A percentile compares a stretch with the other conserved stretches of the same genome.
Conservation (phyloP, 768 basidiomycete species). For the Dacryopinax spathularia region DNA sequence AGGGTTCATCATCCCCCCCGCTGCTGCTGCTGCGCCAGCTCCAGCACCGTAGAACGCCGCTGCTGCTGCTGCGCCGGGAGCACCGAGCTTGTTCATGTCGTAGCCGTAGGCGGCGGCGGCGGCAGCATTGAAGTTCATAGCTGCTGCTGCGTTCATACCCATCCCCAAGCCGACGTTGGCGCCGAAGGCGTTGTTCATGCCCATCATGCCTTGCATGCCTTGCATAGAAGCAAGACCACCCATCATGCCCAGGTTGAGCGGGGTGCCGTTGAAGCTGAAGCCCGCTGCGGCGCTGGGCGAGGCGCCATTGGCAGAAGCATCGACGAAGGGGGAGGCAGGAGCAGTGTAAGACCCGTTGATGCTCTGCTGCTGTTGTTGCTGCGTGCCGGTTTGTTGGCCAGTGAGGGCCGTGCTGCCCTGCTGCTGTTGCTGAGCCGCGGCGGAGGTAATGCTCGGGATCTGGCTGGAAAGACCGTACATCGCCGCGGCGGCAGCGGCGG, state of each 20-base stretch:
- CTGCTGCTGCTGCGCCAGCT: background rate
- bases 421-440: background rate
- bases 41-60: conserved; percentile 14
- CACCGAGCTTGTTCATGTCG: conserved; percentile 9
- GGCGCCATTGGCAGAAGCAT: conserved; percentile 5
- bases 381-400: conserved; percentile 5
- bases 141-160: conserved; percentile 14
- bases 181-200: conserved; percentile 7
- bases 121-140: conserved; percentile 10
- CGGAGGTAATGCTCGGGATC: conserved; percentile 1
- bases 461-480: background rate
- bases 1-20: conserved; percentile 7
- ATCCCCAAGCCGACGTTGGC: conserved; percentile 18
- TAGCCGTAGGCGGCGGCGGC: conserved; percentile 10
- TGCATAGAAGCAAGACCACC: background rate
- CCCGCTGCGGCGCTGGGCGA: conserved; percentile 5
- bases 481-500: background rate
- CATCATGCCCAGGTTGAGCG: conserved; percentile 30
- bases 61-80: conserved; percentile 5
- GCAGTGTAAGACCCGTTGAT: background rate
- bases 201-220: conserved; percentile 5
- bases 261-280: background rate
- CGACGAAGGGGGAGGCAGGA: background rate
- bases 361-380: conserved; percentile 5
- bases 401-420: too few relatives aligned